Conservation (phyloP, 352 stramenopile genomes). For the Phytophthora fragariaefolia region DNA sequence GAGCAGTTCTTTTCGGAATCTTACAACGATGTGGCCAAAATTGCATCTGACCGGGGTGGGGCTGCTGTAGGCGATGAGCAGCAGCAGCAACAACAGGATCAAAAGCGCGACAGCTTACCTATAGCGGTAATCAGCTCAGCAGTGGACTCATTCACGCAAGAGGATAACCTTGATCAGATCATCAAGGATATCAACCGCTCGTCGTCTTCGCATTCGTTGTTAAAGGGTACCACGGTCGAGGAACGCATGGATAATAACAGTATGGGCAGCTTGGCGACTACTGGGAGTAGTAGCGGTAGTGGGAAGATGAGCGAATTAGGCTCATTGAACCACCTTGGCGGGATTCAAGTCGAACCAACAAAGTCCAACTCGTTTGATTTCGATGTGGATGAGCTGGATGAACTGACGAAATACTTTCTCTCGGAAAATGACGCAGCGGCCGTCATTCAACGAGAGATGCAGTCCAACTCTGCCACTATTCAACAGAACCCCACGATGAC, state of each 20-base stretch:
- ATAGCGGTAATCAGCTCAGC: conserved; percentile 69
- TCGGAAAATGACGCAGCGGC: conserved; percentile 53
- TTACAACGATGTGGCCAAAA: conserved; percentile 52
- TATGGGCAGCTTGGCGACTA: conserved; percentile 38
- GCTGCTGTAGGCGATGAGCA: conserved; percentile 19
- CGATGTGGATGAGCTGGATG: conserved; percentile 73
- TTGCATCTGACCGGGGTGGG: conserved; percentile 38
- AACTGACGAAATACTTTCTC: conserved; percentile 77
- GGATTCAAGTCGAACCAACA: conserved; percentile 39
- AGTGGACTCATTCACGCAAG: conserved; percentile 77
- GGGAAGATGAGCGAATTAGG: conserved; percentile 30
- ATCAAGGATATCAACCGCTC: conserved; percentile 77
- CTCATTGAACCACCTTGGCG: conserved; percentile 12
- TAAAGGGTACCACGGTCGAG: conserved; percentile 34
- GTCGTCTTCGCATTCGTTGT: conserved; percentile 49
- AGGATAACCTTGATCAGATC: conserved; percentile 79
- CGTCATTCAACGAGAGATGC: conserved; percentile 44
- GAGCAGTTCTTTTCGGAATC: conserved; percentile 74
- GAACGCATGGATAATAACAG: conserved; percentile 21
- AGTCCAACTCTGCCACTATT: conserved; percentile 17
- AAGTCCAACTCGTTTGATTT: conserved; percentile 66
- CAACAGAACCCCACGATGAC: conserved; percentile 17
- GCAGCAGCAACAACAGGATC: conserved; percentile 39
- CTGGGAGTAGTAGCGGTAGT: conserved; percentile 38
- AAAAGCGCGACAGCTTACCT: conserved; percentile 74